phyloP scores from a whole-genome alignment of 202 grass and related monocot species.

The Schoenoplectus tabernaemontani region DNA sequence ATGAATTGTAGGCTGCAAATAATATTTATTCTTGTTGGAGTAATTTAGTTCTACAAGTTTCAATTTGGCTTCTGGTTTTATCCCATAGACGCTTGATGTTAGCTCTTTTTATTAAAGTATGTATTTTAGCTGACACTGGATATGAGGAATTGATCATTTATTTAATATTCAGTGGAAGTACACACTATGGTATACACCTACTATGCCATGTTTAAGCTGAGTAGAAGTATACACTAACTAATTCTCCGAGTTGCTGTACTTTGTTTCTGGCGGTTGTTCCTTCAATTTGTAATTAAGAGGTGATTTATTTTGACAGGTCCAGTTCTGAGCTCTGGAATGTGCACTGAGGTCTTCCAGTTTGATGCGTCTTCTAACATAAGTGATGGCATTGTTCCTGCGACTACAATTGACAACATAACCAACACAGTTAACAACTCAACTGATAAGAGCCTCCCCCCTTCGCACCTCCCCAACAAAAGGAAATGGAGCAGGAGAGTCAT shows the following conservation, averaged over 20 bases:
- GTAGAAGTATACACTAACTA: neutral
- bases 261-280: neutral
- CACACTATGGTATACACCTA: neutral
- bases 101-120: too few species aligned
- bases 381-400: slow-evolving; percentile 57
- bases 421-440: slow-evolving; percentile 48
- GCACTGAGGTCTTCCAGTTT: slow-evolving; percentile 94
- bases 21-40: neutral
- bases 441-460: slow-evolving; percentile 35
- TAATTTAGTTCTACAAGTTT: neutral
- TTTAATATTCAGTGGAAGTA: too few species aligned
- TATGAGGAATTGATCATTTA: neutral
- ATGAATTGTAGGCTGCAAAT: neutral
- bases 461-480: slow-evolving; percentile 29
- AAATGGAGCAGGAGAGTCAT: slow-evolving; percentile 81
- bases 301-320: slow-evolving; percentile 53
- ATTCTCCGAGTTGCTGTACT: neutral
- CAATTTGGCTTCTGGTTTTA: neutral
- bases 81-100: neutral
- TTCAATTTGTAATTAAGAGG: slow-evolving; percentile 22
- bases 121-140: too few species aligned
- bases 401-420: slow-evolving; percentile 43
- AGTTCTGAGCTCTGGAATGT: slow-evolving; percentile 88
- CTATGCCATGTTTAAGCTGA: neutral
- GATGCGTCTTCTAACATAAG: slow-evolving; percentile 53